A percentile compares a stretch with the other conserved stretches of the same genome.
These are phyloP conservation scores for Chrysochromulina tobinii DNA, from an alignment of 78 protist genomes.

Conservation along the genomic window DNA sequence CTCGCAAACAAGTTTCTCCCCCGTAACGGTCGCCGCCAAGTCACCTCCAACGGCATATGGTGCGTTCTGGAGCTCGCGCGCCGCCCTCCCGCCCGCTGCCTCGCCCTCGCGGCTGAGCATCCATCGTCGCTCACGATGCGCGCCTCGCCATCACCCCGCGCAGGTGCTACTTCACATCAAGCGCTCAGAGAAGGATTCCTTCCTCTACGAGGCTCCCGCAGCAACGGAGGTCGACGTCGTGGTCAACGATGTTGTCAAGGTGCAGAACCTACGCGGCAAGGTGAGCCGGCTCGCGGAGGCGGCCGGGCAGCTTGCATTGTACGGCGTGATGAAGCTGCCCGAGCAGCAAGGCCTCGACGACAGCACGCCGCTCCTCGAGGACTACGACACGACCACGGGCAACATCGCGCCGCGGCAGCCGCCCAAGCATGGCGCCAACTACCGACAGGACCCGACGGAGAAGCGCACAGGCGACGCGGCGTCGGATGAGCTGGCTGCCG, in stretches of 20 bases:
- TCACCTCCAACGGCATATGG: too few relatives aligned
- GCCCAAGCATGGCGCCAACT: background rate
- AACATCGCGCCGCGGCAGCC: background rate
- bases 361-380: background rate
- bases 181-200: background rate
- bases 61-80: too few relatives aligned
- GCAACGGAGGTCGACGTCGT: background rate
- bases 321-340: slow-evolving; percentile 6
- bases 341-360: slow-evolving; percentile 24
- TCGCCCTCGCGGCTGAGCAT: too few relatives aligned
- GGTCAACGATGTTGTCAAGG: background rate
- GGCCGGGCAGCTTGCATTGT: background rate
- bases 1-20: too few relatives aligned
- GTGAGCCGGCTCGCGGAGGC: background rate
- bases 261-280: background rate
- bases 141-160: background rate
- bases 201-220: background rate
- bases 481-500: background rate
- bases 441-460: slow-evolving; percentile 3
- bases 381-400: background rate
- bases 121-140: too few relatives aligned
- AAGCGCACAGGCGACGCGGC: slow-evolving; percentile 4
- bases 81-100: too few relatives aligned
- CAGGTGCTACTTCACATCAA: background rate
- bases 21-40: too few relatives aligned